A percentile compares a stretch with the other conserved stretches of the same genome.
Conservation (phyloP, 257 asterid genomes). For the Vinca minor region DNA sequence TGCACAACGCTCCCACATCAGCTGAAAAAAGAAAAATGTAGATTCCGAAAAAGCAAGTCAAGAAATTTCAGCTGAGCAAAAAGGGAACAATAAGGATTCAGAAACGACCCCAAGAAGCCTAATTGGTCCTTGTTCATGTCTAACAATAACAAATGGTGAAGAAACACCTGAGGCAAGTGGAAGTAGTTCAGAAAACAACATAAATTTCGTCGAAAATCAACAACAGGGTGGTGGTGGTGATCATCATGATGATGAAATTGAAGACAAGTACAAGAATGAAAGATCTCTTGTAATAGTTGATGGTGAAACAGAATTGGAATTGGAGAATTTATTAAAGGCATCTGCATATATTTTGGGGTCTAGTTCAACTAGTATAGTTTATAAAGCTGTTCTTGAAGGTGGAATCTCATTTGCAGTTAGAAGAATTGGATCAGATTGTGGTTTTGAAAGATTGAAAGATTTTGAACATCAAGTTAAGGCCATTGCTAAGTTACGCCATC, state of each 20-base stretch:
- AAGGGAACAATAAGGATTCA: too few relatives aligned
- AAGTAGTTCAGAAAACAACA: constrained; percentile 34
- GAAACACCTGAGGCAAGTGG: constrained; percentile 51
- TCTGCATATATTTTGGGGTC: constrained; percentile 87
- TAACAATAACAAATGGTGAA: constrained; percentile 37
- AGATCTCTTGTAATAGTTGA: constrained; percentile 69
- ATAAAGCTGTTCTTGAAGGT: constrained; percentile 78
- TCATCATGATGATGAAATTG: too few relatives aligned
- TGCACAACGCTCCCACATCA: too few relatives aligned
- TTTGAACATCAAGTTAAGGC: constrained; percentile 59
- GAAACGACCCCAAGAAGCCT: too few relatives aligned
- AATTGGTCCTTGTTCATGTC: constrained; percentile 43
- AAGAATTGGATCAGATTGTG: constrained; percentile 73
- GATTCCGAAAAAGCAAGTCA: constrained; percentile 4
- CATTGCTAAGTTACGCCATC: constrained; percentile 61
- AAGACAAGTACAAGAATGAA: too few relatives aligned
- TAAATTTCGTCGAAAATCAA: constrained; percentile 16
- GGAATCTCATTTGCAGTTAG: constrained; percentile 75
- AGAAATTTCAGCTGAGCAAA: too few relatives aligned
- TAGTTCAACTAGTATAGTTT: constrained; percentile 55
- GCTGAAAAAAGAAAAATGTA: constrained; percentile 32
- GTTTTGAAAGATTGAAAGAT: constrained; percentile 44
- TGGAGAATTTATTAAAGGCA: constrained; percentile 67
- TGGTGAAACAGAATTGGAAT: constrained; percentile 56
- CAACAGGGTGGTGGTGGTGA: too few relatives aligned